These are phyloP conservation scores for Adansonia gregorii DNA, from an alignment of 441 rosid species.

Conservation along the genomic window DNA sequence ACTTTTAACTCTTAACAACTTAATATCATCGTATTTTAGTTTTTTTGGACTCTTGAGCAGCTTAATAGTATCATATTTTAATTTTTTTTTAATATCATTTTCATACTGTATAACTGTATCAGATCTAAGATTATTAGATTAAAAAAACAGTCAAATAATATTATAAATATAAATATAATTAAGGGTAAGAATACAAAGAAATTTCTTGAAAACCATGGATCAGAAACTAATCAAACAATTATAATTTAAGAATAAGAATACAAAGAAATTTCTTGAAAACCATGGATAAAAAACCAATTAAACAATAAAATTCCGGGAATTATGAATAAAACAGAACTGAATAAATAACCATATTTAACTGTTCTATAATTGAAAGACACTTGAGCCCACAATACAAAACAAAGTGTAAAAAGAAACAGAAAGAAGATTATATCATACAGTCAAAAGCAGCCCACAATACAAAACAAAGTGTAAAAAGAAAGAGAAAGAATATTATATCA, in stretches of 20 bases:
- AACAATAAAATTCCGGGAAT: conserved; percentile 12
- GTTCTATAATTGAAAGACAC: conserved; percentile 6
- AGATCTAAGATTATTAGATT: too few relatives aligned
- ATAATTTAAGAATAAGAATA: too few relatives aligned
- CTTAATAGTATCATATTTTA: too few relatives aligned
- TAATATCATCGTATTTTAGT: too few relatives aligned
- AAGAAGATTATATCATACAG: conserved; percentile 15
- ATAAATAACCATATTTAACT: not conserved
- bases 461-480: conserved; percentile 26
- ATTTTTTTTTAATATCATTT: too few relatives aligned
- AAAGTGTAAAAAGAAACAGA: conserved; percentile 25
- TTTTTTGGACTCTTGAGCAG: too few relatives aligned
- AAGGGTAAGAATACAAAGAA: not conserved
- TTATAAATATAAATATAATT: too few relatives aligned
- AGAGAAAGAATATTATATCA: conserved; percentile 23
- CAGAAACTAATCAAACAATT: not conserved
- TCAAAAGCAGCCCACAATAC: conserved; percentile 13
- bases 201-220: conserved; percentile 6
- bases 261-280: not conserved
- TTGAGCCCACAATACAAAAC: conserved; percentile 16
- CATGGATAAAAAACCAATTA: not conserved
- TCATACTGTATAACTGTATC: too few relatives aligned
- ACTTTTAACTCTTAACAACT: too few relatives aligned
- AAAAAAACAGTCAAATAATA: too few relatives aligned
- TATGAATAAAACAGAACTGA: not conserved